Evolutionary conservation across 2,329 filamentous ascomycete genomes (phyloP), one percentile per base, ranked within the genome.

Genomic region (Epichloe uncinata): DNA sequence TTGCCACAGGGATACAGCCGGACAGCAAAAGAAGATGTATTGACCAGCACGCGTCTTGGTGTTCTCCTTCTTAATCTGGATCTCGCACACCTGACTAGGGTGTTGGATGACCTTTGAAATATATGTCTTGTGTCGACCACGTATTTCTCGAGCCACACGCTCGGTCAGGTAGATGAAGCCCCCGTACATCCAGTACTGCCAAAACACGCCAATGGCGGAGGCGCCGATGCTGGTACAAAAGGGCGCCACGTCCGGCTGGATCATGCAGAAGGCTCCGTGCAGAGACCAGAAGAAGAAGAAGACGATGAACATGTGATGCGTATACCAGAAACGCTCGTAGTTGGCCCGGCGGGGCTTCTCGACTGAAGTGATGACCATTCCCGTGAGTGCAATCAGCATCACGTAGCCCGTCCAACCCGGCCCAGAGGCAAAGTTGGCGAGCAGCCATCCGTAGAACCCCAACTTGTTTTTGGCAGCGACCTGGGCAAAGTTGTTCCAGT

Each of bases 251-350:
- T 93, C 87, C 48, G 86, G 82, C 66, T 87, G 86, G 61, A 91
- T 91, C 87, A 93, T 91, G 68, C 87, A 91, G 71, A 89, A 93
- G 26, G 85, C 84, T 52, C 87, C 87, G 67, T 94, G 87, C 60
- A 91, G 78, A n/a, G 86, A 82, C 86, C 87, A 93, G 74, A 93
- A 90, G 58, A 91, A 73, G 72, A 93, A 93, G 75, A 93, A 93
- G 55, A 91, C 62, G 66, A 91, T 79, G 65, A 93, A 93, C 64
- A 93, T 78, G 70, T 93, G 87, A 68, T 94, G 87, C 2, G 84
- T 87, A 66, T 89, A 90, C 87, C 87, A 94, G 73, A 93, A 94
- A 26, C 86, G 84, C 66, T 91, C 87, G 64, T 87, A 91, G 70
- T 93, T 90, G 53, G 84, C 83, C 49, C 86, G 80, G 47, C 86